phyloP scores from a whole-genome alignment of 768 basidiomycete species.

The Podaxis pistillaris region DNA sequence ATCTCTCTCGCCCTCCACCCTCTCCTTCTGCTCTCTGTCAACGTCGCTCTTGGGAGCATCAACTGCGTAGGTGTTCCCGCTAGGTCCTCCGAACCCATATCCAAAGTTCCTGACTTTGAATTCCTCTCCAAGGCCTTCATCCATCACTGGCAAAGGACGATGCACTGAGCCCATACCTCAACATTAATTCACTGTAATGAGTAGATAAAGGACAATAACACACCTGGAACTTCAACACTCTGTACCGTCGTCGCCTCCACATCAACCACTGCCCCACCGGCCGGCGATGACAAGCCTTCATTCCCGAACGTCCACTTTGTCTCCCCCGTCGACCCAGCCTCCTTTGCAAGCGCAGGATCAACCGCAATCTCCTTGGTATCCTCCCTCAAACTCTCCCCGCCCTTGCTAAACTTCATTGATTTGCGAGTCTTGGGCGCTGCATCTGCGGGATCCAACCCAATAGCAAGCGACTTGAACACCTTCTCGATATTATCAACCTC shows the following conservation, averaged over 20 bases:
- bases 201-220: background rate
- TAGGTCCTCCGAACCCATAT: slow-evolving; percentile 56
- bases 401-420: background rate
- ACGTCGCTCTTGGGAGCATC: slow-evolving; percentile 25
- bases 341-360: slow-evolving; percentile 9
- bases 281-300: slow-evolving; percentile 22
- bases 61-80: slow-evolving; percentile 34
- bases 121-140: slow-evolving; percentile 26
- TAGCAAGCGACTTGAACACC: slow-evolving; percentile 37
- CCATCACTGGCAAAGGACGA: background rate
- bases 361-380: slow-evolving; percentile 13
- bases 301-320: slow-evolving; percentile 61
- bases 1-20: background rate
- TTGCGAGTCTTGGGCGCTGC: background rate
- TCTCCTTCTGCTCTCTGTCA: background rate
- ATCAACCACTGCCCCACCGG: slow-evolving; percentile 3
- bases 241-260: background rate
- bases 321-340: slow-evolving; percentile 3
- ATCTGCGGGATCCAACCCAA: slow-evolving; percentile 36
- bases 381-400: slow-evolving; percentile 2
- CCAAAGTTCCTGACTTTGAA: slow-evolving; percentile 63
- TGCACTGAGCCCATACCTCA: background rate
- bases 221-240: background rate
- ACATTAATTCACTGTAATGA: background rate
- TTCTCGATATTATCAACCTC: slow-evolving; percentile 21